Conservation (phyloP, 2,329 filamentous ascomycete genomes). For the Microcyclospora pomicola region DNA sequence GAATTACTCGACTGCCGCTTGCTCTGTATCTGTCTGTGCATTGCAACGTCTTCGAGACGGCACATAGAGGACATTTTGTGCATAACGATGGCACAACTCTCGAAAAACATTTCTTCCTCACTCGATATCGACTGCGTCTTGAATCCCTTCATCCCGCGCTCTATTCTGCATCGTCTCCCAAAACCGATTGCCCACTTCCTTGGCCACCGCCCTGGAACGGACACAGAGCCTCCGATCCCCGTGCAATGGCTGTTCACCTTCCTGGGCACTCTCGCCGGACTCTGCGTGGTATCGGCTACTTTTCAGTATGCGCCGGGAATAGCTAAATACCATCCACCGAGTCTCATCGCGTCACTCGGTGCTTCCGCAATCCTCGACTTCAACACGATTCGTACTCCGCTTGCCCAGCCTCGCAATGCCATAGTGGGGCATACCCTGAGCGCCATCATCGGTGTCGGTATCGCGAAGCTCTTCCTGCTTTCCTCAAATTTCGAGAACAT, state of each 20-base stretch:
- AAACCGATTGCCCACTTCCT: slow-evolving; percentile 53
- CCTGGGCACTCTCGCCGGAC: slow-evolving; percentile 30
- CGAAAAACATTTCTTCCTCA: too few species aligned
- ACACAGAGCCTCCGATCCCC: slow-evolving; percentile 28
- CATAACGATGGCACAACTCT: too few species aligned
- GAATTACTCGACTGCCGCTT: too few species aligned
- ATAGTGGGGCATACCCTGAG: slow-evolving; percentile 33
- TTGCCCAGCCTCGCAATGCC: slow-evolving; percentile 35
- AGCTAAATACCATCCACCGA: slow-evolving; percentile 26
- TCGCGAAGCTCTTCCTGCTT: slow-evolving; percentile 33
- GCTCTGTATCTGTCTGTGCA: too few species aligned
- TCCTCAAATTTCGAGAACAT: slow-evolving; percentile 25
- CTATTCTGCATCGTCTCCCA: slow-evolving; percentile 51
- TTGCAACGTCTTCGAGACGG: too few species aligned
- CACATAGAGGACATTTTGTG: too few species aligned
- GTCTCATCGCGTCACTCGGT: slow-evolving; percentile 31
- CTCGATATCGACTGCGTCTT: slow-evolving; percentile 53
- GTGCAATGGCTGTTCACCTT: slow-evolving; percentile 30
- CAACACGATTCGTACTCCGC: slow-evolving; percentile 32
- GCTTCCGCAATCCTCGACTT: slow-evolving; percentile 36
- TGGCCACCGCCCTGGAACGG: slow-evolving; percentile 27
- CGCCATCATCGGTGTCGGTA: slow-evolving; percentile 30
- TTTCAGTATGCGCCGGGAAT: slow-evolving; percentile 28
- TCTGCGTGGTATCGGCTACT: slow-evolving; percentile 29
- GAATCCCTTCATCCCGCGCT: slow-evolving; percentile 55